Percentiles rank a stretch among this genome's conserved stretches.
phyloP scores from a whole-genome alignment of 352 stramenopile genomes.

The Globisporangium splendens region DNA sequence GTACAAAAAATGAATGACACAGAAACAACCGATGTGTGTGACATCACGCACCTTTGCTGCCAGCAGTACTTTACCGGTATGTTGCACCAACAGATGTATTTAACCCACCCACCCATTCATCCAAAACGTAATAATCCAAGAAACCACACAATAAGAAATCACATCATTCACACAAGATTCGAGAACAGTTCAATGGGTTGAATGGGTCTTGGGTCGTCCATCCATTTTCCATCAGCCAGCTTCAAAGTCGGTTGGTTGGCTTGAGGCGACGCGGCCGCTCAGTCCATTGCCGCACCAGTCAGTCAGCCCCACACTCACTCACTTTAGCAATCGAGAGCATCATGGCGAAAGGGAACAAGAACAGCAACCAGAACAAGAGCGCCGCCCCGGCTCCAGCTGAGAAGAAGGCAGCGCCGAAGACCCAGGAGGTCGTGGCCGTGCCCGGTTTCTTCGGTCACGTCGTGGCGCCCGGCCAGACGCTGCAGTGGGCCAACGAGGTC shows the following conservation, averaged over 20 bases:
- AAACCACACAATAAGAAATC: neutral
- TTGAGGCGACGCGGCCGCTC: neutral
- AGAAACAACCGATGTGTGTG: too few species aligned
- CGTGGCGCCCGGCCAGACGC: slow-evolving; percentile 58
- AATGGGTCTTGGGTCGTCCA: too few species aligned
- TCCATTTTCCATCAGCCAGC: too few species aligned
- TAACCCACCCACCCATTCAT: too few species aligned
- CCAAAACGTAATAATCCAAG: too few species aligned
- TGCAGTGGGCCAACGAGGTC: slow-evolving; percentile 66
- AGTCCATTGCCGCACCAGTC: neutral
- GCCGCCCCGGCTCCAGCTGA: neutral
- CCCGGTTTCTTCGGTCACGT: slow-evolving; percentile 80
- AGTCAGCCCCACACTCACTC: neutral
- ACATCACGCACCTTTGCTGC: too few species aligned
- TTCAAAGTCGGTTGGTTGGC: neutral
- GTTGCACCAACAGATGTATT: too few species aligned
- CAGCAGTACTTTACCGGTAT: too few species aligned
- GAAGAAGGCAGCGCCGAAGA: slow-evolving; percentile 7
- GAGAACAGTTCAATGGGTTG: too few species aligned
- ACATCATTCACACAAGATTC: neutral
- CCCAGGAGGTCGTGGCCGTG: slow-evolving; percentile 40
- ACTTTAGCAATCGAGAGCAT: neutral
- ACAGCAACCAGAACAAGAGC: slow-evolving; percentile 6
- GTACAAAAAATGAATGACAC: too few species aligned
- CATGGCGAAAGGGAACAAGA: slow-evolving; percentile 8